Evolutionary conservation across 495 filamentous ascomycete genomes (phyloP).

Genomic region (Penicillium malachiteum): DNA sequence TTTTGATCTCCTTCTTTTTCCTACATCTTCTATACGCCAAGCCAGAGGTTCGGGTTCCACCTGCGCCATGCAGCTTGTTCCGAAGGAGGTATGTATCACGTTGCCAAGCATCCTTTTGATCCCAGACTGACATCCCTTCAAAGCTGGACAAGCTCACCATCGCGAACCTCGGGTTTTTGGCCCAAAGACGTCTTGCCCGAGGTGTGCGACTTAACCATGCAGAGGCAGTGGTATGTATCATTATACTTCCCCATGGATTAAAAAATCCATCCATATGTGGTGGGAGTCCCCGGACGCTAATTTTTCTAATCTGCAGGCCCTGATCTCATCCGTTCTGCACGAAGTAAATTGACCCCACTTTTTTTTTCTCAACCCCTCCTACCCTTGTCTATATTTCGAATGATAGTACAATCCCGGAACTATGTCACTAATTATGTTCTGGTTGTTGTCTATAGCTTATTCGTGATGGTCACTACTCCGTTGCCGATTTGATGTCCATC

Average conservation of each 20-base stretch:
- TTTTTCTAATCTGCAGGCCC: constrained; percentile 53
- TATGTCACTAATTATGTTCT: constrained; percentile 6
- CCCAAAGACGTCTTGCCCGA: constrained; percentile 84
- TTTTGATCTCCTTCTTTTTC: not conserved
- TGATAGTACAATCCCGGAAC: not conserved
- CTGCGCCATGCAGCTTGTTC: constrained; percentile 74
- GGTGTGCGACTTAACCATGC: constrained; percentile 89
- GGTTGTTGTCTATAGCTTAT: constrained; percentile 64
- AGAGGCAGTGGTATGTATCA: constrained; percentile 73
- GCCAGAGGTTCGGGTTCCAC: constrained; percentile 22
- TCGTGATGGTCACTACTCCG: constrained; percentile 91
- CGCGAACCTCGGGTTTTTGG: constrained; percentile 83
- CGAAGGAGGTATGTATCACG: constrained; percentile 67
- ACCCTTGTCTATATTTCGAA: not conserved
- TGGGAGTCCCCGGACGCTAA: constrained; percentile 1
- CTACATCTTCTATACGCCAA: constrained; percentile 13
- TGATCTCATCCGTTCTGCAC: constrained; percentile 88
- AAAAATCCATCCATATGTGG: not conserved
- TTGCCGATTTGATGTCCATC: constrained; percentile 89
- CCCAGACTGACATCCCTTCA: no score
- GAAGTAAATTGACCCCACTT: constrained; percentile 55
- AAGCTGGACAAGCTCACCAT: constrained; percentile 96
- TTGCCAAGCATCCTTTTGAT: not conserved
- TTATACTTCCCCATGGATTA: not conserved
- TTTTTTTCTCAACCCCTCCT: not conserved